Percentiles rank a stretch among this genome's conserved stretches.
These are phyloP conservation scores for Ceratocystis variospora DNA, from an alignment of 2,329 filamentous ascomycete species.

Conservation along the genomic window DNA sequence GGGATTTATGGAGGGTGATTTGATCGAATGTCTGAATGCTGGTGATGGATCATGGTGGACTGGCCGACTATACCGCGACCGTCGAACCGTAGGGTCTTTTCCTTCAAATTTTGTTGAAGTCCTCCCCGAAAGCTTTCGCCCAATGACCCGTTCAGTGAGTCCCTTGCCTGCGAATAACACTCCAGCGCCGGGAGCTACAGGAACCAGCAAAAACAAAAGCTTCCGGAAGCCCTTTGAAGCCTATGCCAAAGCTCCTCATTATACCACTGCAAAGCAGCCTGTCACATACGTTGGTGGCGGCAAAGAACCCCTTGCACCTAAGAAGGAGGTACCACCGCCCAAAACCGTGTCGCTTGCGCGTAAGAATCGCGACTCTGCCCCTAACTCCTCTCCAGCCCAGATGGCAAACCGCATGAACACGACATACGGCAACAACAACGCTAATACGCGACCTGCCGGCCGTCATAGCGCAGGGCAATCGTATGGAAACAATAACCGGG, in stretches of 20 bases:
- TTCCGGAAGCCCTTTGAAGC: slow-evolving; percentile 55
- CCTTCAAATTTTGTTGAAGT: slow-evolving; percentile 96
- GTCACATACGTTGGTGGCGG: slow-evolving; percentile 39
- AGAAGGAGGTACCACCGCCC: slow-evolving; percentile 23
- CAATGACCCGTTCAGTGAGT: slow-evolving; percentile 49
- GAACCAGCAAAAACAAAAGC: slow-evolving; percentile 43
- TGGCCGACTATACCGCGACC: slow-evolving; percentile 76
- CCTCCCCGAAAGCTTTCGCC: slow-evolving; percentile 71
- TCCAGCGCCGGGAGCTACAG: slow-evolving; percentile 28
- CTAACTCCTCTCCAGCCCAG: slow-evolving; percentile 8
- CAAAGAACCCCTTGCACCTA: slow-evolving; percentile 26
- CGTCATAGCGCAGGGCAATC: background rate
- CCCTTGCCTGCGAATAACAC: slow-evolving; percentile 44
- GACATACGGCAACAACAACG: slow-evolving; percentile 13
- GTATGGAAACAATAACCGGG: slow-evolving; percentile 11
- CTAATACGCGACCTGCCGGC: background rate
- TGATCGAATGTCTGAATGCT: slow-evolving; percentile 96
- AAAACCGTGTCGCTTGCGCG: slow-evolving; percentile 16
- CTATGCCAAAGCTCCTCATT: slow-evolving; percentile 52
- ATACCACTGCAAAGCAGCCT: slow-evolving; percentile 48
- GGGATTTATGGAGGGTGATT: slow-evolving; percentile 90
- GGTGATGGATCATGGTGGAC: slow-evolving; percentile 99
- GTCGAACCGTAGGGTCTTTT: slow-evolving; percentile 80
- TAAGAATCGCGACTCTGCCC: background rate
- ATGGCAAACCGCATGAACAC: slow-evolving; percentile 11